These are phyloP conservation scores for Knufia petricola DNA, from an alignment of 2,329 filamentous ascomycete genomes.

Conservation along the genomic window DNA sequence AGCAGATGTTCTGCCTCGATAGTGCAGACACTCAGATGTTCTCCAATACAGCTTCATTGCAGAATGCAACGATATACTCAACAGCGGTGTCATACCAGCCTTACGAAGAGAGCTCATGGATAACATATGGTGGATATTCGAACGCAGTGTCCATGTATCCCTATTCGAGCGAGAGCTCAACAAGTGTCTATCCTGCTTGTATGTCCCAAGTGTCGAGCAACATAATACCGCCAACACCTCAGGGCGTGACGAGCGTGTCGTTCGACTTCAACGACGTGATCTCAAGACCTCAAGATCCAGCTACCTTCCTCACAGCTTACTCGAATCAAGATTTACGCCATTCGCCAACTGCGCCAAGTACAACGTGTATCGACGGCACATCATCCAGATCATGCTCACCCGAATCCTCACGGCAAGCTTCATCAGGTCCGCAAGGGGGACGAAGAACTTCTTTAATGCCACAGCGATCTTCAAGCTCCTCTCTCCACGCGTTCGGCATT, in stretches of 20 bases:
- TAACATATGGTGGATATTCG: constrained; percentile 15
- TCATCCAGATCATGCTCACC: constrained; percentile 21
- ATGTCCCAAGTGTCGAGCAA: constrained; percentile 13
- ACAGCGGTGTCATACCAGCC: constrained; percentile 12
- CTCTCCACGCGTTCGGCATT: constrained; percentile 22
- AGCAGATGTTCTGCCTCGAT: constrained; percentile 17
- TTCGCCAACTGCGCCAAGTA: constrained; percentile 17
- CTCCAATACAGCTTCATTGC: constrained; percentile 9
- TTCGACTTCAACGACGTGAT: constrained; percentile 18
- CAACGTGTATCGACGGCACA: constrained; percentile 12
- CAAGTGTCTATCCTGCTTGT: constrained; percentile 7
- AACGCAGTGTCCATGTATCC: constrained; percentile 14
- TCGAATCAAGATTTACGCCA: constrained; percentile 15
- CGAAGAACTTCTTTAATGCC: constrained; percentile 9
- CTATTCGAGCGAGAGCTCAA: constrained; percentile 13
- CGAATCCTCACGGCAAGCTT: constrained; percentile 10
- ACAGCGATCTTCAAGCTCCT: constrained; percentile 20
- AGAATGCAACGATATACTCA: neutral
- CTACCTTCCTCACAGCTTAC: constrained; percentile 10
- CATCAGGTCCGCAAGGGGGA: constrained; percentile 1
- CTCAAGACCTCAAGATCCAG: constrained; percentile 2
- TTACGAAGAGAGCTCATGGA: constrained; percentile 20
- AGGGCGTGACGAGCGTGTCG: constrained; percentile 15
- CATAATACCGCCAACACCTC: constrained; percentile 21
- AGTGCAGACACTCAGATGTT: constrained; percentile 14